These are phyloP conservation scores for Xylariaceae sp. DNA, from an alignment of 2,329 filamentous ascomycete genomes.

Conservation along the genomic window DNA sequence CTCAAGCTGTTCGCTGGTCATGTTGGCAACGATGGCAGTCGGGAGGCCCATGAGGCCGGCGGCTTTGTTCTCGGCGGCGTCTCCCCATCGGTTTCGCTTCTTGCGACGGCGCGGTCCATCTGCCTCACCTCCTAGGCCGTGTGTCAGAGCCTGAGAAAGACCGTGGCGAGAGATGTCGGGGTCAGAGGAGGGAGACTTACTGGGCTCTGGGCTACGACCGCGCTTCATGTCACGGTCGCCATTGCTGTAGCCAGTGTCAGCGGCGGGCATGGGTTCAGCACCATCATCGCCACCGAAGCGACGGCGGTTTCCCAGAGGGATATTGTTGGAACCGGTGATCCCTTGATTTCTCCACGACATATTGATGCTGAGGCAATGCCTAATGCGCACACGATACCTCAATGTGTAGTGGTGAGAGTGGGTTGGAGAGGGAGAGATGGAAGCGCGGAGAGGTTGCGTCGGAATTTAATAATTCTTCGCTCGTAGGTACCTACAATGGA, in stretches of 20 bases:
- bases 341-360: conserved; percentile 73
- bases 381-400: too few relatives aligned
- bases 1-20: conserved; percentile 97
- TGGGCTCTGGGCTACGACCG: conserved; percentile 84
- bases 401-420: too few relatives aligned
- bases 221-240: conserved; percentile 64
- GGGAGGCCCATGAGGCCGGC: conserved; percentile 96
- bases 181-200: conserved; percentile 46
- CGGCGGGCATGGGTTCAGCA: conserved; percentile 26
- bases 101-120: conserved; percentile 87
- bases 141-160: conserved; percentile 14
- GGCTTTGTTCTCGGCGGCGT: conserved; percentile 96
- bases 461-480: too few relatives aligned
- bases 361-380: conserved; percentile 4
- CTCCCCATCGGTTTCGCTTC: conserved; percentile 98
- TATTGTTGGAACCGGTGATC: conserved; percentile 97
- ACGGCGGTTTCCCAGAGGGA: conserved; percentile 80
- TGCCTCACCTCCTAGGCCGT: conserved; percentile 44
- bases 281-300: conserved; percentile 67
- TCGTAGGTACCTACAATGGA: too few relatives aligned
- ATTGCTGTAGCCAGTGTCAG: conserved; percentile 36
- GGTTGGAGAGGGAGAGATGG: too few relatives aligned
- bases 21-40: conserved; percentile 92
- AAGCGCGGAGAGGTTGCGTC: too few relatives aligned
- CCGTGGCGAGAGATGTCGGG: background rate